Base-by-base conservation (phyloP, 495 filamentous ascomycete genomes). In the Penicillium desertorum region DNA sequence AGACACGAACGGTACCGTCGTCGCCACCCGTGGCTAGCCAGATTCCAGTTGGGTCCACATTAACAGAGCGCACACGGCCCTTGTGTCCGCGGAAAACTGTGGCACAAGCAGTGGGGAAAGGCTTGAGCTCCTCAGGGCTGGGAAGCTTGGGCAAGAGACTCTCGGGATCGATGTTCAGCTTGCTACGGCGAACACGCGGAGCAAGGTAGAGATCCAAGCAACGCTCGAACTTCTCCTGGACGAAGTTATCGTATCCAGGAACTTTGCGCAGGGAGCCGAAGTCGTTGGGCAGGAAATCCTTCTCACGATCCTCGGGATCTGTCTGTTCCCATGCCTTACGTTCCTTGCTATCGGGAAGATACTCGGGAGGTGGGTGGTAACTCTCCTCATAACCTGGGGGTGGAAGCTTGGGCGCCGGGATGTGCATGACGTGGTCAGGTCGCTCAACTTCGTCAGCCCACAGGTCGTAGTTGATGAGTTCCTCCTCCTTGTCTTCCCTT, bases 281-380 rank as follows among this genome's bases (percentile, higher is more conserved):
- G 63, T 90, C 86, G 27, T 84, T 83, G 1, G 94, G 89, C 34
- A 98, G 76, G 66, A 89, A 98, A 19, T 96, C 91, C 64, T 86
- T 91, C 63, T 95, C 90, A 54, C 91, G 80, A 58, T 98, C 94
- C 64, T 97, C 95, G 4, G 88, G 88, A 51, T 98, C 93, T 11
- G 83, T 78, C 50, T 90, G 84, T 64, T 93, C 88, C 94, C 93
- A 98, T n/a, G 82, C 80, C 59, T 92, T 86, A 65, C 83, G 88
- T 74, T 98, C 95, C 27, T 86, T 83, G 58, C 85, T 81, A 51
- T 90, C 87, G 23, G 94, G 94, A 11, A 98, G 77, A 68, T 98
- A 98, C 70, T 98, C 94, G 27, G 87, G 81, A 50, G 94, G 94
- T n/a, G 94, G 94, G 73, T 96, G 95, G 68, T 98, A 98, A 65